Evolutionary conservation across 352 stramenopile species (phyloP).

Genomic region (Phytophthora megakarya): DNA sequence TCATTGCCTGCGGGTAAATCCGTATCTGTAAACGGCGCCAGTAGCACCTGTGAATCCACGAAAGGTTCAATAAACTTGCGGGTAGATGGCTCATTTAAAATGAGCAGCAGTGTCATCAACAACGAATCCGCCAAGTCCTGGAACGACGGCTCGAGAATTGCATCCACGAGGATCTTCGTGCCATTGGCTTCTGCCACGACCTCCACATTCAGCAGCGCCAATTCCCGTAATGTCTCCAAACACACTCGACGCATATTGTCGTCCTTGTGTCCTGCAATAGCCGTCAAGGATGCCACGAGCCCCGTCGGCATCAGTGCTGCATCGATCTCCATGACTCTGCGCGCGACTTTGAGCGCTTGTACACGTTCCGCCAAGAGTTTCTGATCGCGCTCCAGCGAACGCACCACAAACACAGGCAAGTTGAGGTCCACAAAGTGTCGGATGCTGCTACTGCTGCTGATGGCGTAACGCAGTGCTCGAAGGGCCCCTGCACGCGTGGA

Average conservation of each 20-base stretch:
- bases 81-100: slow-evolving; percentile 86
- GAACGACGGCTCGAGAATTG: slow-evolving; percentile 89
- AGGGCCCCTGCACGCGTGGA: slow-evolving; percentile 77
- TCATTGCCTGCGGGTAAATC: slow-evolving; percentile 85
- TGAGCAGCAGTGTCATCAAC: slow-evolving; percentile 83
- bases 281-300: slow-evolving; percentile 81
- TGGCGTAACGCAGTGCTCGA: slow-evolving; percentile 83
- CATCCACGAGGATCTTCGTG: slow-evolving; percentile 82
- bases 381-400: slow-evolving; percentile 85
- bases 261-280: slow-evolving; percentile 88
- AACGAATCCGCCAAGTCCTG: slow-evolving; percentile 86
- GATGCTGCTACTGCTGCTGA: slow-evolving; percentile 78
- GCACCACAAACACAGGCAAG: slow-evolving; percentile 84
- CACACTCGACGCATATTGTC: slow-evolving; percentile 89
- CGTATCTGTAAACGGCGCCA: slow-evolving; percentile 90
- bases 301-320: slow-evolving; percentile 81
- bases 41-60: slow-evolving; percentile 83
- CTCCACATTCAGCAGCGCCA: slow-evolving; percentile 80
- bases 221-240: slow-evolving; percentile 83
- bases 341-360: slow-evolving; percentile 87
- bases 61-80: slow-evolving; percentile 88
- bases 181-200: slow-evolving; percentile 87
- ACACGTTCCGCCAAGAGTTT: slow-evolving; percentile 86
- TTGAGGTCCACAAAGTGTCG: slow-evolving; percentile 68
- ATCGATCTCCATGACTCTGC: slow-evolving; percentile 87